Base-by-base conservation (phyloP, 768 basidiomycete genomes). In the Pisolithus sp. region DNA sequence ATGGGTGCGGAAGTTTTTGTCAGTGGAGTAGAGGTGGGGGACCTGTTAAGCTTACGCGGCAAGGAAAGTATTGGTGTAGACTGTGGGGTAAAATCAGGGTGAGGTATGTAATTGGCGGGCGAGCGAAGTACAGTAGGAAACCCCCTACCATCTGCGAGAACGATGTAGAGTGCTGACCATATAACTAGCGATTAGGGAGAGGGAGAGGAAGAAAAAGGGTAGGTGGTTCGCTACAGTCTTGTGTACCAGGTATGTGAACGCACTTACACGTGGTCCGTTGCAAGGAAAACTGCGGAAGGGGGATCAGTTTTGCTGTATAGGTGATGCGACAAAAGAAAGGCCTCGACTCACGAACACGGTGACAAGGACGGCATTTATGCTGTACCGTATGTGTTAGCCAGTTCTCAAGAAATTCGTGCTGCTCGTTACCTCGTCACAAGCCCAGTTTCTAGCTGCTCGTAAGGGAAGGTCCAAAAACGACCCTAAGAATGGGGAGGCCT, bases 321-420 rank as follows among this genome's bases (percentile, higher is more conserved):
- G 17, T 21, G 38, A 13, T 49, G 44, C n/a, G 28, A 46, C 50
- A 39, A 9, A 4, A 20, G 30, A 30, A 30, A 34, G 15, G 34
- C 34, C 30, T 7, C 9, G 23, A 39, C 53, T 51, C 38, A 54
- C 53, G 34, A 40, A 51, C 6, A 46, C 24, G 17, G 31, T 46
- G 34, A 51, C 38, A 7, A 54, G 23, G 37, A 54, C 2, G 12
- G 53, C 37, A n/a, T 50, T 44, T 38, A 54, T 51, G 26, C 53
- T 54, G 34, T 13, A 5, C 13, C 5, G 12, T 34, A 15, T 13
- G 34, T 12, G 34, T 34, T 13, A 13, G 34, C 13, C 34, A 34
- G 13, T 34, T 34, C 12, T 6, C 13, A 15, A 34, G 13, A 9
- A n/a, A 13, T 13, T 28, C n/a, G 15, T 15, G 28, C 5, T 7